phyloP scores from a whole-genome alignment of 2,329 filamentous ascomycete species.

The Neonectria ditissima region DNA sequence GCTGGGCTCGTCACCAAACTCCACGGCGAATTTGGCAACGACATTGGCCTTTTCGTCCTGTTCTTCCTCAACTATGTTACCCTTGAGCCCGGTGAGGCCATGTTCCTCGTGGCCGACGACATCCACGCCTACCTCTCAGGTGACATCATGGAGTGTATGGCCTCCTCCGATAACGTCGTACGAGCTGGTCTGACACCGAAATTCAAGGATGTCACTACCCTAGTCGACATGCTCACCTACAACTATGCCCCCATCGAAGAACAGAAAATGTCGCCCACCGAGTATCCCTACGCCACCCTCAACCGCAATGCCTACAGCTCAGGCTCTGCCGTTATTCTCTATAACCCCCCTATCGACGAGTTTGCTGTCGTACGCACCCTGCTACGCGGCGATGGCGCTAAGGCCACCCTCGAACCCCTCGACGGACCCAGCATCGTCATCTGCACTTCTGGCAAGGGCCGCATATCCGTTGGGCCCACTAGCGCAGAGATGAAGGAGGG shows the following conservation, averaged over 20 bases:
- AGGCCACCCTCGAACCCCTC: conserved; percentile 88
- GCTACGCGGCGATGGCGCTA: conserved; percentile 77
- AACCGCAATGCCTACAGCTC: conserved; percentile 87
- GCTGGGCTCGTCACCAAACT: conserved; percentile 82
- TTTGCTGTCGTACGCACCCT: conserved; percentile 89
- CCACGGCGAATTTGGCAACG: conserved; percentile 85
- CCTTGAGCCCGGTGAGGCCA: conserved; percentile 87
- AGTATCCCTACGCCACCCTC: conserved; percentile 87
- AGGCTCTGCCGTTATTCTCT: conserved; percentile 77
- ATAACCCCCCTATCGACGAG: conserved; percentile 96
- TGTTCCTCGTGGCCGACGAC: conserved; percentile 96
- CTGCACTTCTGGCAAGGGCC: conserved; percentile 85
- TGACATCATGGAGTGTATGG: conserved; percentile 99
- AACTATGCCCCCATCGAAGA: conserved; percentile 93
- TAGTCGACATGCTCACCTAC: conserved; percentile 94
- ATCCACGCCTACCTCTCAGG: conserved; percentile 95
- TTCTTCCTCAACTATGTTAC: conserved; percentile 98
- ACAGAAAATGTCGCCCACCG: conserved; percentile 89
- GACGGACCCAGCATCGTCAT: conserved; percentile 93
- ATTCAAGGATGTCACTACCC: conserved; percentile 93
- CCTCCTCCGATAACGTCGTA: conserved; percentile 97
- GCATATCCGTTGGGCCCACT: conserved; percentile 86
- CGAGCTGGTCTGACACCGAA: conserved; percentile 98
- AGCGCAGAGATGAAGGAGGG: conserved; percentile 79
- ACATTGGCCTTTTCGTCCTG: conserved; percentile 93